Base-by-base conservation (phyloP, 495 filamentous ascomycete genomes). In the Chaetomium cochliodes region DNA sequence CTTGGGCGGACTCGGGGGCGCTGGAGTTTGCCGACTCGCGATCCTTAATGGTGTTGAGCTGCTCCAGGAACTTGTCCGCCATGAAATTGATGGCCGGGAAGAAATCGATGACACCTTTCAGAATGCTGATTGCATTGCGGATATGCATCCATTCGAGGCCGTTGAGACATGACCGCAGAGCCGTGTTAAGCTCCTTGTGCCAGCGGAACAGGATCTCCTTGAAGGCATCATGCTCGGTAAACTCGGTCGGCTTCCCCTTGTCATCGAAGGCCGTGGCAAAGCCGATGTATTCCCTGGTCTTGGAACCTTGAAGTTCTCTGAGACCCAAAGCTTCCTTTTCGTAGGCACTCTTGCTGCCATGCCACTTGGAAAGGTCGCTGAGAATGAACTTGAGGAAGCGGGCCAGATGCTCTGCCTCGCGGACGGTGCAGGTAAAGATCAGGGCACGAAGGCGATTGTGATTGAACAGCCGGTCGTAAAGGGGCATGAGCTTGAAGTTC, bases 81-180 rank as follows among this genome's bases (percentile, higher is more conserved):
- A 93, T 92, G 80, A 90, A 93, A 69, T 94, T 93, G 51, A 98
- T 86, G 16, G 86, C 86, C 26, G 96, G 96, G 83, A 96, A 98
- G 69, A 86, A 81, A 33, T 89, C 85, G 39, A 88, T 82, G 46
- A 96, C 81, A 8, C 85, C 83, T 72, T 94, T 96, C 59, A 97
- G 81, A n/a, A 98, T 79, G 62, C 88, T 92, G 67, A 97, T 96
- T 39, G 92, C 91, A 72, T 99, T 99, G 15, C 92, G 86, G 72
- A 98, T 96, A 73, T 97, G 92, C 92, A 97, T 98, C 83, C 94
- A 99, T 73, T 99, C 93, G 65, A 83, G 86, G 15, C 87, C 85
- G 18, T 84, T 82, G 28, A 98, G 81, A 74, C 93, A 97, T 22
- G 79, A 82, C 69, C 90, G 90, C 50, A 99, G 75, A 2, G 92